A percentile compares a stretch with the other conserved stretches of the same genome.
These are phyloP conservation scores for Hevea brasiliensis DNA, from an alignment of 345 rosid species.

Conservation along the genomic window DNA sequence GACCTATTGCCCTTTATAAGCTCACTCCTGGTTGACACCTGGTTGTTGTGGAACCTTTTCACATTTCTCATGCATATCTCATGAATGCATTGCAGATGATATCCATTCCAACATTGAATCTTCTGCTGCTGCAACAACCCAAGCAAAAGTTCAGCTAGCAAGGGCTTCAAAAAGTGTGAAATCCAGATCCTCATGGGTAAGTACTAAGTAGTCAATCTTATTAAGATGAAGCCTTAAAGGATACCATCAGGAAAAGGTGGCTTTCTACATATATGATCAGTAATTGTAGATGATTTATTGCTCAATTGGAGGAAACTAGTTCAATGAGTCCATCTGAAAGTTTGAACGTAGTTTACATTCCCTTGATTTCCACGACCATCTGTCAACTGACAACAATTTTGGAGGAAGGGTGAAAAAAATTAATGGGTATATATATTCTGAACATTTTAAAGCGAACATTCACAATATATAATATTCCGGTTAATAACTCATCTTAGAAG, in stretches of 20 bases:
- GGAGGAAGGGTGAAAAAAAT: not conserved
- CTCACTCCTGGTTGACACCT: conserved; percentile 10
- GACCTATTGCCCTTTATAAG: conserved; percentile 2
- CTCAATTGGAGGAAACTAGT: not conserved
- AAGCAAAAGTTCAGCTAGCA: conserved; percentile 51
- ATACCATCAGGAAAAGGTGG: not conserved
- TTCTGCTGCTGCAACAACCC: conserved; percentile 48
- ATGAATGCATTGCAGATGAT: conserved; percentile 45
- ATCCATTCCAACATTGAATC: conserved; percentile 54
- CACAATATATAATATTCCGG: not conserved
- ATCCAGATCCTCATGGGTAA: conserved; percentile 61
- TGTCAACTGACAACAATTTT: not conserved
- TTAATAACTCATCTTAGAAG: not conserved
- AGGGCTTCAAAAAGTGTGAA: conserved; percentile 60
- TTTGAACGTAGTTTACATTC: not conserved
- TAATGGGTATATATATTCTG: not conserved
- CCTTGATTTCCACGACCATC: not conserved
- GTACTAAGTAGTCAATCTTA: conserved; percentile 34
- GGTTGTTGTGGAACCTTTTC: not conserved
- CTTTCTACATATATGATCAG: not conserved
- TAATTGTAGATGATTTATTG: not conserved
- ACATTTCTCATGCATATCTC: not conserved
- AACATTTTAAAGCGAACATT: not conserved
- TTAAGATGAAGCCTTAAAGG: not conserved
- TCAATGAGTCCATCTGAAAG: not conserved